phyloP scores from a whole-genome alignment of 352 stramenopile species.

The Phytopythium helicoides region DNA sequence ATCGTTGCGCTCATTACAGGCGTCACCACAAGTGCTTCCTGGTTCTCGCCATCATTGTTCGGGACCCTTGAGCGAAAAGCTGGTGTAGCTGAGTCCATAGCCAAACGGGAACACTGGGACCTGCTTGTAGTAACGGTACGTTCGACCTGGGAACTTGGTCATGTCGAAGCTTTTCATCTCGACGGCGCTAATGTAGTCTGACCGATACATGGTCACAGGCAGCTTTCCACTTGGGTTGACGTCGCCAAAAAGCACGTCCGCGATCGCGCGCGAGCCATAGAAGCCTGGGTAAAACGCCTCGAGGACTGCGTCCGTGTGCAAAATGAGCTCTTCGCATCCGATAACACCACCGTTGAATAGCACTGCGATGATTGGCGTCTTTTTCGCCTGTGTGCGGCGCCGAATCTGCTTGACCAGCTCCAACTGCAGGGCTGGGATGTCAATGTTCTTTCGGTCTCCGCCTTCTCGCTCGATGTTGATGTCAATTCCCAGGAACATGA shows the following conservation, averaged over 20 bases:
- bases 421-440: slow-evolving; percentile 70
- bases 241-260: slow-evolving; percentile 82
- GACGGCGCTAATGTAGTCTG: slow-evolving; percentile 69
- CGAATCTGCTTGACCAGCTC: slow-evolving; percentile 72
- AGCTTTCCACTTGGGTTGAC: slow-evolving; percentile 80
- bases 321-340: slow-evolving; percentile 66
- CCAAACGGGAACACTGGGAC: slow-evolving; percentile 89
- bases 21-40: slow-evolving; percentile 26
- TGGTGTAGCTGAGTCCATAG: slow-evolving; percentile 90
- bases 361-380: slow-evolving; percentile 70
- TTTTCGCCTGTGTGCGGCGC: slow-evolving; percentile 29
- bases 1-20: slow-evolving; percentile 38
- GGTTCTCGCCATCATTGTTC: slow-evolving; percentile 2
- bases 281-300: slow-evolving; percentile 86
- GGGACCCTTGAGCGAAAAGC: slow-evolving; percentile 38
- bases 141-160: slow-evolving; percentile 84
- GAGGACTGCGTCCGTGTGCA: slow-evolving; percentile 61
- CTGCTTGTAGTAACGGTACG: slow-evolving; percentile 92
- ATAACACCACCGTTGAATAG: slow-evolving; percentile 88
- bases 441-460: slow-evolving; percentile 70
- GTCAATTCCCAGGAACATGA: slow-evolving; percentile 86
- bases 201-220: slow-evolving; percentile 86
- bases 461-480: slow-evolving; percentile 76
- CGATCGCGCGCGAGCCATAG: slow-evolving; percentile 74
- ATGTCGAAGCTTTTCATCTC: slow-evolving; percentile 91